phyloP scores from a whole-genome alignment of 2,329 filamentous ascomycete genomes.

The Sphaerulina vaccinii region DNA sequence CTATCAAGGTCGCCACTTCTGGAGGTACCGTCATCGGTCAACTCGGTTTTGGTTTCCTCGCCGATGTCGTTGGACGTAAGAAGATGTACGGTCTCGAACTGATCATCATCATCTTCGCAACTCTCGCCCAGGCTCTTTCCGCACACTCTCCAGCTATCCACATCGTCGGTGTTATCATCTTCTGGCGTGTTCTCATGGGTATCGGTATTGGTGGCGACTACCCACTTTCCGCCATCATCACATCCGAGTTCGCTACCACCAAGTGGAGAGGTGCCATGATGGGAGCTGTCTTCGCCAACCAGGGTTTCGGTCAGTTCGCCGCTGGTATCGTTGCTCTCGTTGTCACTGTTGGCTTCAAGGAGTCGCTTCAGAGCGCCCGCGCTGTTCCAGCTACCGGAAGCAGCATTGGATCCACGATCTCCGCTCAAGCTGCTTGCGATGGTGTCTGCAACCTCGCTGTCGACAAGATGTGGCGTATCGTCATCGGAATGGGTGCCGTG shows the following conservation, averaged over 20 bases:
- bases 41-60: slow-evolving; percentile 73
- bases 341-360: slow-evolving; percentile 43
- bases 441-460: slow-evolving; percentile 66
- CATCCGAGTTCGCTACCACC: slow-evolving; percentile 82
- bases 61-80: slow-evolving; percentile 75
- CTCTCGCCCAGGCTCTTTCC: slow-evolving; percentile 68
- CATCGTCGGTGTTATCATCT: slow-evolving; percentile 66
- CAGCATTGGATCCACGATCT: neutral
- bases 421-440: slow-evolving; percentile 57
- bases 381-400: no score
- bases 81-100: slow-evolving; percentile 82
- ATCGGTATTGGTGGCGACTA: slow-evolving; percentile 78
- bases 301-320: slow-evolving; percentile 75
- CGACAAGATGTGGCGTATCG: slow-evolving; percentile 82
- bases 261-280: slow-evolving; percentile 87
- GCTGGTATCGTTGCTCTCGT: slow-evolving; percentile 76
- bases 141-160: slow-evolving; percentile 63
- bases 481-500: slow-evolving; percentile 78
- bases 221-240: slow-evolving; percentile 78
- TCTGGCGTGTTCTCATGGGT: slow-evolving; percentile 80
- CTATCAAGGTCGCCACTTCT: slow-evolving; percentile 82
- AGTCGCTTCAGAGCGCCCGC: slow-evolving; percentile 35
- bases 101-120: slow-evolving; percentile 77
- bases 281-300: slow-evolving; percentile 83
- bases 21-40: slow-evolving; percentile 82